Conservation (phyloP, 148 eudicot species). For the Polygonum maritimum region DNA sequence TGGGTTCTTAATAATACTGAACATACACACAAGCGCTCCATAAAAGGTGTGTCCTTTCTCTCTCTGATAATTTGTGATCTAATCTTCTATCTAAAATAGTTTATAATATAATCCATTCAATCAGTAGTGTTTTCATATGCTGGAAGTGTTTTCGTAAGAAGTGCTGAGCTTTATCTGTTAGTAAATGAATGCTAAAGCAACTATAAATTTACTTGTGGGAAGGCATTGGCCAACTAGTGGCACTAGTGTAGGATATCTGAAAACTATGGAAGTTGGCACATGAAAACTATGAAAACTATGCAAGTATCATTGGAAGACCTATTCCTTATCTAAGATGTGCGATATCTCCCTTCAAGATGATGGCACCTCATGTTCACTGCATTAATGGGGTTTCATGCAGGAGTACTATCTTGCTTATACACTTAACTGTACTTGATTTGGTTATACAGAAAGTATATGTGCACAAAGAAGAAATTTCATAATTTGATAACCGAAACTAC, state of each 20-base stretch:
- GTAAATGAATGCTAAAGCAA: not conserved
- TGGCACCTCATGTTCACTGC: not conserved
- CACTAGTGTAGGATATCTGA: not conserved
- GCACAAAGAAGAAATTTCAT: not conserved
- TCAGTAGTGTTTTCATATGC: not conserved
- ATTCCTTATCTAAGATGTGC: not conserved
- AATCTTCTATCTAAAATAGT: too few species aligned
- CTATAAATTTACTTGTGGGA: not conserved
- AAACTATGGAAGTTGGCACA: not conserved
- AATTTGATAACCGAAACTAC: not conserved
- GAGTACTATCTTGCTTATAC: not conserved
- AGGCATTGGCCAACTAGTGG: not conserved
- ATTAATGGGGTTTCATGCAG: not conserved
- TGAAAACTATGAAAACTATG: too few species aligned
- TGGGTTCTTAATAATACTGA: slow-evolving; percentile 27
- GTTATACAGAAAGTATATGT: not conserved
- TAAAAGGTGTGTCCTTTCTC: slow-evolving; percentile 43
- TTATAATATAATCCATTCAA: not conserved
- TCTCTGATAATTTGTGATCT: not conserved
- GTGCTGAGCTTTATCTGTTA: not conserved
- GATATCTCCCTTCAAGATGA: not conserved
- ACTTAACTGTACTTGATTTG: not conserved
- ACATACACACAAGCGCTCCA: slow-evolving; percentile 22
- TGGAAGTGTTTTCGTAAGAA: not conserved
- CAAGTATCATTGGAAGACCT: not conserved